Evolutionary conservation across 1,284 basidiomycete species (phyloP), one percentile per base, ranked within the genome.

Genomic region (Tilletiopsis washingtonensis): DNA sequence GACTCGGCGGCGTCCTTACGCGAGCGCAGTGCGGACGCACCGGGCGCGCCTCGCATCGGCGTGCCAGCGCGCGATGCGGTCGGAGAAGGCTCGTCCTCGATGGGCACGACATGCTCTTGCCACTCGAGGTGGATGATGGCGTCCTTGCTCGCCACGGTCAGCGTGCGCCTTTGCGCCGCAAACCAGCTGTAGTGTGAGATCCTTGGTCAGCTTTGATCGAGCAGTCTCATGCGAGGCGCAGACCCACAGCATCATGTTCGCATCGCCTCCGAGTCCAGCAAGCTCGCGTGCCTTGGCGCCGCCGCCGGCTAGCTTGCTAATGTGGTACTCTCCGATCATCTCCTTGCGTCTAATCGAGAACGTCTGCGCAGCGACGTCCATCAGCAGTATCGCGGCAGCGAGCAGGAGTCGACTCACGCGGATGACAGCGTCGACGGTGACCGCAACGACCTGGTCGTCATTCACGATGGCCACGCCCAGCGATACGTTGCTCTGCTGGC

Each of bases 391-490:
- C n/a, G n/a, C n/a, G n/a, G n/a, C n/a, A n/a, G n/a, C n/a, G n/a
- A n/a, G n/a, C n/a, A n/a, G n/a, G n/a, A n/a, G n/a, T n/a, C n/a
- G n/a, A n/a, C n/a, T n/a, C n/a, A n/a, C n/a, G 36, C 89, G 77
- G 20, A 91, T 88, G 42, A 91, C 84, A 6, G 88, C 89, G 74
- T 93, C 90, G 57, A 93, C 88, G 0, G 89, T 91, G 19, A 91
- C 85, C 47, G 88, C 81, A 9, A 91, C 84, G 23, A 93, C 82
- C 40, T 85, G 79, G 44, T 78, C 74, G 9, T 75, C 70, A 29
- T 77, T 77, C 36, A 91, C 81, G 34, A 93, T 81, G 71, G 88
- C 87, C 26, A 91, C 86, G 7, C 89, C 89, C 41, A 91, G 85
- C 63, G 86, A 88, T 56, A 91, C 82, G 14, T 89, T 91, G 25